Evolutionary conservation across 768 basidiomycete species (phyloP), one percentile per base, ranked within the genome.

Genomic region (Dictyophora rubrovolvata): DNA sequence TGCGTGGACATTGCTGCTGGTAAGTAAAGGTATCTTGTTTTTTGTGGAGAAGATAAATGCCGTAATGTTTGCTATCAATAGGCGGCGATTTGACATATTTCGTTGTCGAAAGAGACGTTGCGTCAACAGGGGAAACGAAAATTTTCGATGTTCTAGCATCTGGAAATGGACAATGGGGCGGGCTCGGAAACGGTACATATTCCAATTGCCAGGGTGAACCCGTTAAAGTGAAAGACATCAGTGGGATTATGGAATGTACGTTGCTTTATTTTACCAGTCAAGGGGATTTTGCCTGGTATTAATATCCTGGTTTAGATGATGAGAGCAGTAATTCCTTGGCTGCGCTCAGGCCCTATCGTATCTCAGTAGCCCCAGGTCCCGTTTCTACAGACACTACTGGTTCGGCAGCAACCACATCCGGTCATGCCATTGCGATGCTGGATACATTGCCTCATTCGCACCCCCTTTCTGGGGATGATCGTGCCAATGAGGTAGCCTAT

Each of bases 241-340:
- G 89, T 66, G 89, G 90, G 11, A 73, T 95, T 22, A 72, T 79
- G n/a, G 91, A 94, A 78, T 95, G 90, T 91, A 66, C 73, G 87
- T 67, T 34, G n/a, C 53, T 16, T 20, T 12, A 28, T 59, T 54
- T 20, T 48, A n/a, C 23, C 35, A n/a, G 7, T 21, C 21, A 23
- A 47, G 16, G 46, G 18, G 12, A 7, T 48, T 54, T 53, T 60
- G 61, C 63, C 35, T 28, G 28, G 16, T 22, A 48, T 37, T 23
- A 20, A 22, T 33, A 52, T 51, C 7, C 28, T 28, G 28, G 28
- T 60, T 56, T 69, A 92, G 90, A 83, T 65, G 82, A 83, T 69
- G 90, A 93, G 60, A 68, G 71, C 21, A 75, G 74, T 12, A 72
- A 78, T 58, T 72, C 74, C n/a, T 73, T 89, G 60, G 75, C 84